Evolutionary conservation across 139 green algal genomes (phyloP), one percentile per base, ranked within the genome.

Genomic region (Tetradesmus obliquus): DNA sequence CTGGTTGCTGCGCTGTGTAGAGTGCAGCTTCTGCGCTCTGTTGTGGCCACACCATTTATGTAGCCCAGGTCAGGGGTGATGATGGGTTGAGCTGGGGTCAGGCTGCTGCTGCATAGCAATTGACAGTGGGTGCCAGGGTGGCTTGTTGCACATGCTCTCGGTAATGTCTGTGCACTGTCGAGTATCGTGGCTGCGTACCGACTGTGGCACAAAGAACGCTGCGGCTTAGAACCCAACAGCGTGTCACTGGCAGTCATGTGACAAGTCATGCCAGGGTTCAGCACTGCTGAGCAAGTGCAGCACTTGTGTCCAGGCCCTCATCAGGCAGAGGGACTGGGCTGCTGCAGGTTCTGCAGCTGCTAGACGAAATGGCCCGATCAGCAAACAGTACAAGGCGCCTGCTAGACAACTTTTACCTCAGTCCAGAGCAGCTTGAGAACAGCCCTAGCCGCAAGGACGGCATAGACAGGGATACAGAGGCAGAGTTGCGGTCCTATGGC

Each of bases 381-480:
- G 66, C 66, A 76, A 76, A 76, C 66, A 76, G 66, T 19, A 76
- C 66, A 76, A 76, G 66, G 66, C 66, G 66, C n/a, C 66, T 76
- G 22, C 51, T 98, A 5, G 97, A 99, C 94, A 97, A 97, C 55
- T 99, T 99, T 80, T 99, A 99, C 84, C 91, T 99, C 22, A 95
- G 84, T 8, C 88, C 96, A 22, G 97, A 98, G 55, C 88, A 97
- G 86, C 94, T 99, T 45, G 92, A 92, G 15, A 92, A 97, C 58
- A 95, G 92, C 4, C 98, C 97, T 0, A 97, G 92, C 8, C 88
- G 96, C 3, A 58, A 92, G 45, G 95, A 97, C 90, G 98, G 96
- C 32, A 95, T 99, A n/a, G 91, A 95, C 45, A 89, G 92, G 53
- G 95, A 97, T 4, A 95, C 91, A 3, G 98, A 99, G 94, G 91